Conservation (phyloP, 208 protist species). For the Crithidia mellificae region DNA sequence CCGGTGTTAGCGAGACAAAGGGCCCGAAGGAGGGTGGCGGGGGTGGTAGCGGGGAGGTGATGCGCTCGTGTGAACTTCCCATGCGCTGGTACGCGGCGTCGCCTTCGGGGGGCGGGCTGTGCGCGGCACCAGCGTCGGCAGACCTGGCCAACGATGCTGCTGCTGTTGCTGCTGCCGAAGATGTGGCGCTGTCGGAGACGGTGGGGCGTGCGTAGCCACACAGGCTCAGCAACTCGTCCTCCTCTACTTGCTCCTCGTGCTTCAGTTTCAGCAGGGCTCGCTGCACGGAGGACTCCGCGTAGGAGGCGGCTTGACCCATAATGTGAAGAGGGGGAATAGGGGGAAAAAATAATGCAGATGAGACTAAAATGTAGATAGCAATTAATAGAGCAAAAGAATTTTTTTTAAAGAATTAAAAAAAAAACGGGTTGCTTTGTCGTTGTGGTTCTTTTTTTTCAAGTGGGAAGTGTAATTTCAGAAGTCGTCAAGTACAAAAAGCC, state of each 20-base stretch:
- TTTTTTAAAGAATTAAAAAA: too few species aligned
- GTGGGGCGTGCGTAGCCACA: constrained; percentile 32
- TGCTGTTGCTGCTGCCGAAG: neutral
- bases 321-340: too few species aligned
- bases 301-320: constrained; percentile 64
- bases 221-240: constrained; percentile 32
- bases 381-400: too few species aligned
- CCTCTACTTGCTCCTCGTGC: constrained; percentile 35
- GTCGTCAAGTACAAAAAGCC: too few species aligned
- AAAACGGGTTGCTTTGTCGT: too few species aligned
- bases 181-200: constrained; percentile 1
- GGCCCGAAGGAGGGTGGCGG: constrained; percentile 33
- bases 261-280: constrained; percentile 42
- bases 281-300: constrained; percentile 51
- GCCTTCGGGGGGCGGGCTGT: neutral
- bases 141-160: neutral
- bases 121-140: too few species aligned
- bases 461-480: too few species aligned
- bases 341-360: too few species aligned
- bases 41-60: constrained; percentile 12
- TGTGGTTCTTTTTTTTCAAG: too few species aligned
- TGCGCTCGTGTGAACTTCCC: neutral
- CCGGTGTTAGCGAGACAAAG: constrained; percentile 35
- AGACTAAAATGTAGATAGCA: too few species aligned
- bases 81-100: neutral